Conservation (phyloP, 1,284 basidiomycete genomes). For the Pseudozyma tsukubaensis region DNA sequence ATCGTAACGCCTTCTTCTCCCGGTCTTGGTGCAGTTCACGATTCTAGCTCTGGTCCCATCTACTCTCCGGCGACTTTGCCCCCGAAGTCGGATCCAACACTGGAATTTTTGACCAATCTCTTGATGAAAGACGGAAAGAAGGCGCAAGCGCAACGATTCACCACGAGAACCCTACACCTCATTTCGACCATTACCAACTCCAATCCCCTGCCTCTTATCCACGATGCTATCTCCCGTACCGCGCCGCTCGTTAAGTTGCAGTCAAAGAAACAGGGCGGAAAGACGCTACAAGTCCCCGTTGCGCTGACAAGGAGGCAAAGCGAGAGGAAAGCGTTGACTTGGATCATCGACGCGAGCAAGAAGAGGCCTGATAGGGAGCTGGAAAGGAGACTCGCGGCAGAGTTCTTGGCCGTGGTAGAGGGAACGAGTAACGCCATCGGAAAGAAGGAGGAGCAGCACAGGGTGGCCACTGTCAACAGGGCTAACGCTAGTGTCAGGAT, state of each 20-base stretch:
- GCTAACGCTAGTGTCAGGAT: constrained; percentile 65
- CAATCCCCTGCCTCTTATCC: constrained; percentile 68
- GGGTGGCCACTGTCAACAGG: constrained; percentile 82
- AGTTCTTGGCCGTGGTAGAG: constrained; percentile 69
- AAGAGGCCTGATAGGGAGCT: constrained; percentile 68
- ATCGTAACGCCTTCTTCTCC: constrained; percentile 21
- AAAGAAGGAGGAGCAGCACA: constrained; percentile 73
- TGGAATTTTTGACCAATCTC: constrained; percentile 68
- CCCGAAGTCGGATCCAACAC: constrained; percentile 57
- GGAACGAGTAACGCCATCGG: constrained; percentile 68
- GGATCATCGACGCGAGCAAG: constrained; percentile 70
- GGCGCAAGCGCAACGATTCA: constrained; percentile 64
- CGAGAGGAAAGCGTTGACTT: constrained; percentile 67
- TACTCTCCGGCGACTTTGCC: constrained; percentile 55
- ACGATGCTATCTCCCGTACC: constrained; percentile 65
- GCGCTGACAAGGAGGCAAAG: constrained; percentile 67
- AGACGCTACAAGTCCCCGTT: constrained; percentile 68
- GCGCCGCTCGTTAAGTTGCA: constrained; percentile 68
- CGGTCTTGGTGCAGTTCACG: constrained; percentile 8
- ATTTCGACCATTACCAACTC: constrained; percentile 63
- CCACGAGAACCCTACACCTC: constrained; percentile 61
- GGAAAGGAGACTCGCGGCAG: constrained; percentile 67
- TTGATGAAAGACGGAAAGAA: constrained; percentile 70
- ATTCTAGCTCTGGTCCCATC: constrained; percentile 12
- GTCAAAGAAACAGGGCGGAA: constrained; percentile 67